These are phyloP conservation scores for Talaromyces ruber DNA, from an alignment of 495 filamentous ascomycete genomes.

Conservation along the genomic window DNA sequence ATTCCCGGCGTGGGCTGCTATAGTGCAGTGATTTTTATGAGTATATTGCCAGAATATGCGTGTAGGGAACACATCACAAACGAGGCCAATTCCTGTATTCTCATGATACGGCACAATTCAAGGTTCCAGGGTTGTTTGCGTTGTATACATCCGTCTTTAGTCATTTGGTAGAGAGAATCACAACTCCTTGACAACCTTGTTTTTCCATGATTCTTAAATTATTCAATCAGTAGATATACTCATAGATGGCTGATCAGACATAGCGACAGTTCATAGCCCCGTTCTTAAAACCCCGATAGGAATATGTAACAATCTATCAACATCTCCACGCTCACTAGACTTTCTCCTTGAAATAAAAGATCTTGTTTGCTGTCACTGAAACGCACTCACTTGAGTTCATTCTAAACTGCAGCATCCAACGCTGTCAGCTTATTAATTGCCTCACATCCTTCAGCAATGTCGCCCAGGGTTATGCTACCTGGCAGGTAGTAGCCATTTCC, in stretches of 20 bases:
- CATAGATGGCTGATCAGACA: too few relatives aligned
- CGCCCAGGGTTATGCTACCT: not conserved
- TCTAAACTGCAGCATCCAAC: not conserved
- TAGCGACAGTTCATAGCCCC: too few relatives aligned
- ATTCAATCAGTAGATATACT: not conserved
- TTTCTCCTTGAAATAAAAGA: not conserved
- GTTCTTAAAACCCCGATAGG: too few relatives aligned
- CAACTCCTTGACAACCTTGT: not conserved
- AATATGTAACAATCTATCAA: not conserved
- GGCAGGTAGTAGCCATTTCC: constrained; percentile 1
- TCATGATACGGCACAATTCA: not conserved
- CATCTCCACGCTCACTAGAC: not conserved
- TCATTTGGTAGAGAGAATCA: not conserved
- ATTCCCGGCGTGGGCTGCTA: not conserved
- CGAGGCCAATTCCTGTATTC: not conserved
- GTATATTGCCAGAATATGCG: not conserved
- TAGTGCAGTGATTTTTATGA: not conserved
- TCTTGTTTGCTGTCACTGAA: not conserved
- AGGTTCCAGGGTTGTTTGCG: not conserved
- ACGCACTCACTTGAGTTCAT: not conserved
- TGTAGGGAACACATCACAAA: too few relatives aligned
- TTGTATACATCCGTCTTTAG: not conserved
- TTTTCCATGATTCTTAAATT: not conserved
- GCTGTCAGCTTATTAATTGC: not conserved
- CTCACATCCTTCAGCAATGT: not conserved